phyloP scores from a whole-genome alignment of 2,329 filamentous ascomycete genomes.

The Zymoseptoria tritici region DNA sequence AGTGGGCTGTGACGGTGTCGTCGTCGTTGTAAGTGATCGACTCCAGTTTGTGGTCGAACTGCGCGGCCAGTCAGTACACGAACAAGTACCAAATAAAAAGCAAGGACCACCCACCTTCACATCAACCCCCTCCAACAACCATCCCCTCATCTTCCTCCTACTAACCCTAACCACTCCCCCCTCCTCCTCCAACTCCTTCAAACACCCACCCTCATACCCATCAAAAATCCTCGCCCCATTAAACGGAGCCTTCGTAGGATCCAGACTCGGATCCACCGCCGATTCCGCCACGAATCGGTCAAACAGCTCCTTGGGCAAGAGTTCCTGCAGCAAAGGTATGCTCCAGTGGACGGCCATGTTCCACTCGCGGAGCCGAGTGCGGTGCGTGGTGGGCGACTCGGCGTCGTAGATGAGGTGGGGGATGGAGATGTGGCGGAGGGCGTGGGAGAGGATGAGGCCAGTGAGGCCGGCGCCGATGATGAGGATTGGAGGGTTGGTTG shows the following conservation, averaged over 20 bases:
- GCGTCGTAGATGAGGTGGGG: conserved; percentile 12
- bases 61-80: not conserved
- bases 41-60: conserved; percentile 4
- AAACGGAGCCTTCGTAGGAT: conserved; percentile 7
- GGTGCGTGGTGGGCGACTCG: conserved; percentile 8
- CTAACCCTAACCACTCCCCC: conserved; percentile 10
- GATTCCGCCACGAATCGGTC: conserved; percentile 8
- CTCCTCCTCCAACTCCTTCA: conserved; percentile 11
- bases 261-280: conserved; percentile 12
- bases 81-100: too few relatives aligned
- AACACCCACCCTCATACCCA: conserved; percentile 10
- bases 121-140: conserved; percentile 11
- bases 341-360: conserved; percentile 14
- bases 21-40: conserved; percentile 5
- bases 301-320: conserved; percentile 11
- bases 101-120: too few relatives aligned
- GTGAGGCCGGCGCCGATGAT: conserved; percentile 18
- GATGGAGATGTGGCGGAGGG: conserved; percentile 13
- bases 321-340: conserved; percentile 7
- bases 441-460: conserved; percentile 17
- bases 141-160: conserved; percentile 11
- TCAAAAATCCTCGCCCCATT: conserved; percentile 15
- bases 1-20: conserved; percentile 11
- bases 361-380: conserved; percentile 13
- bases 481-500: conserved; percentile 7